Percentiles rank a stretch among this genome's conserved stretches.
phyloP scores from a whole-genome alignment of 441 rosid genomes.

The Populus hybrid region DNA sequence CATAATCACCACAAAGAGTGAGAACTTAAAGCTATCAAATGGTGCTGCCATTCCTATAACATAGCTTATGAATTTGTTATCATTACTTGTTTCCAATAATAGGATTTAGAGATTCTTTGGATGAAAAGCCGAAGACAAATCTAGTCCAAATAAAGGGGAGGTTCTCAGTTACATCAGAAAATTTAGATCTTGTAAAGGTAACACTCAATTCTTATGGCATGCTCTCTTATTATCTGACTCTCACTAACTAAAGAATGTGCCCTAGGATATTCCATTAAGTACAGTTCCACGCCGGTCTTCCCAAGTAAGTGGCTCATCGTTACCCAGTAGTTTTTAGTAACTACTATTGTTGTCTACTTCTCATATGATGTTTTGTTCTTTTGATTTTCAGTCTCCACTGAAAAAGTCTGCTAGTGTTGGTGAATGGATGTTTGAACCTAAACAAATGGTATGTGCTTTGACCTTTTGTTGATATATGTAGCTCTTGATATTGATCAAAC shows the following conservation, averaged over 20 bases:
- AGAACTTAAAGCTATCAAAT: background rate
- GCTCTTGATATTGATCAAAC: background rate
- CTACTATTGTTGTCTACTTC: constrained; percentile 11
- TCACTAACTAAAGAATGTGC: constrained; percentile 51
- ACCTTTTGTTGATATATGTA: constrained; percentile 4
- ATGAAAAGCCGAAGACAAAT: constrained; percentile 87
- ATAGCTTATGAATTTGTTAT: background rate
- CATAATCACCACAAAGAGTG: background rate
- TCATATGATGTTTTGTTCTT: constrained; percentile 19
- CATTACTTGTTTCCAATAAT: constrained; percentile 18
- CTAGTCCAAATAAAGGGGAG: constrained; percentile 95
- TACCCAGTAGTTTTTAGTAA: constrained; percentile 15
- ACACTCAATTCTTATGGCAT: constrained; percentile 22
- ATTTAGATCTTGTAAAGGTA: constrained; percentile 92
- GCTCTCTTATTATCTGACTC: constrained; percentile 18
- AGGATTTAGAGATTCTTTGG: constrained; percentile 93
- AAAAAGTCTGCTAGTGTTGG: constrained; percentile 96
- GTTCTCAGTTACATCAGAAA: constrained; percentile 97
- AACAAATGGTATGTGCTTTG: constrained; percentile 48
- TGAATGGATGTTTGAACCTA: constrained; percentile 76
- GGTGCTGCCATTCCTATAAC: background rate
- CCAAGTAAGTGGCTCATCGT: constrained; percentile 59
- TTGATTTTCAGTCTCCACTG: constrained; percentile 64
- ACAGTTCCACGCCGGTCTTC: constrained; percentile 75
- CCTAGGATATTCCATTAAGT: constrained; percentile 81